Percentiles rank a stretch among this genome's conserved stretches.
Conservation (phyloP, 345 rosid genomes). For the Eucalyptus virginea region DNA sequence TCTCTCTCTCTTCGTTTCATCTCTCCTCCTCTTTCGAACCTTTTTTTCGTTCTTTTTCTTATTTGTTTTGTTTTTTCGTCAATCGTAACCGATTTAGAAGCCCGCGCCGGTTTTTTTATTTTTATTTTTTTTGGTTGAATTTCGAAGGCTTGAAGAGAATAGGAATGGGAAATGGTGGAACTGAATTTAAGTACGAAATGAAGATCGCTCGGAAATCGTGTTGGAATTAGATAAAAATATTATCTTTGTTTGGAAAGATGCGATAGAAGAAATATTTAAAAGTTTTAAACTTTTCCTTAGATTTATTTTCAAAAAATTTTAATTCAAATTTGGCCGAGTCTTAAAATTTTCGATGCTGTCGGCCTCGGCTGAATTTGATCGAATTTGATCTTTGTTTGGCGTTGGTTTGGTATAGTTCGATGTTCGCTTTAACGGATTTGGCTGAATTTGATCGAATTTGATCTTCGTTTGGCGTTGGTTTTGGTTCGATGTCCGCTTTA, state of each 20-base stretch:
- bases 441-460: neutral
- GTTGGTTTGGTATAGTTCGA: too few species aligned
- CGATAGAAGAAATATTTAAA: neutral
- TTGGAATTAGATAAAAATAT: neutral
- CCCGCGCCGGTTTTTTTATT: too few species aligned
- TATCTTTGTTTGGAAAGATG: neutral
- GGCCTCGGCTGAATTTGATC: neutral
- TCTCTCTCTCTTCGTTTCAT: neutral
- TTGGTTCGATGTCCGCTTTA: too few species aligned
- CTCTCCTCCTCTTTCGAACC: neutral
- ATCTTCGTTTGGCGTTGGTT: neutral
- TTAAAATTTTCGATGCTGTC: neutral
- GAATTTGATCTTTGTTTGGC: too few species aligned
- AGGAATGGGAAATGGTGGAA: neutral
- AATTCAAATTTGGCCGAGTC: neutral
- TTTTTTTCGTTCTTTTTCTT: fast-evolving
- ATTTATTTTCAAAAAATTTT: too few species aligned
- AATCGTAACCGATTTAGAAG: neutral
- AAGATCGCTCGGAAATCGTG: neutral
- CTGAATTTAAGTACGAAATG: neutral
- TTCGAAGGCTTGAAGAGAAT: neutral
- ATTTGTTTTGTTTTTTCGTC: neutral
- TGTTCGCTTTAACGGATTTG: too few species aligned
- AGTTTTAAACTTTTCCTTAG: neutral
- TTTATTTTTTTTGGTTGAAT: neutral